These are phyloP conservation scores for Geosmithia morbida DNA, from an alignment of 2,329 filamentous ascomycete genomes.

Conservation along the genomic window DNA sequence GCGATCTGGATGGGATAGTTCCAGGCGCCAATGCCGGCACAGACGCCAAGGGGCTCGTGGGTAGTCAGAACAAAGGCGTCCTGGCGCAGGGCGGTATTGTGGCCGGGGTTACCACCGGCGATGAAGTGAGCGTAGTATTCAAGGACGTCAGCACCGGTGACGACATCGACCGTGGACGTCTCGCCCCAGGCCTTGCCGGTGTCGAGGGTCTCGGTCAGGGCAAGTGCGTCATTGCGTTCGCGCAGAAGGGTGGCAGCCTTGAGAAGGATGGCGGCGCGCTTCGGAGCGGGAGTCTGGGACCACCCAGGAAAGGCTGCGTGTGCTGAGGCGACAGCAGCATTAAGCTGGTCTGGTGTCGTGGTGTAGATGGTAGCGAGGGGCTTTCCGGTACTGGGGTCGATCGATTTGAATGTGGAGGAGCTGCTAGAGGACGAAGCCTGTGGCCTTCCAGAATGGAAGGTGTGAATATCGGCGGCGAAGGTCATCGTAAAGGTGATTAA, in stretches of 20 bases:
- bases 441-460: constrained; percentile 61
- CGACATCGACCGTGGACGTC: constrained; percentile 70
- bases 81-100: constrained; percentile 57
- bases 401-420: constrained; percentile 50
- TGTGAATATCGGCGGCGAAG: constrained; percentile 30
- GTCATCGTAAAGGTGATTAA: constrained; percentile 12
- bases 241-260: constrained; percentile 62
- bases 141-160: constrained; percentile 71
- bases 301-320: constrained; percentile 58
- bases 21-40: constrained; percentile 79
- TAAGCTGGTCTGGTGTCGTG: constrained; percentile 51
- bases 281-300: constrained; percentile 61
- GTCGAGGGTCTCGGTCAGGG: constrained; percentile 66
- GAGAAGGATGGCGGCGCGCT: constrained; percentile 64
- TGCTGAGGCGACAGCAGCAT: constrained; percentile 59
- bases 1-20: constrained; percentile 89
- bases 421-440: constrained; percentile 43
- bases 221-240: constrained; percentile 64
- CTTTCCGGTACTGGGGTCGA: constrained; percentile 59
- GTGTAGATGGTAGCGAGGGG: constrained; percentile 58
- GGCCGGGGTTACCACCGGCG: constrained; percentile 67
- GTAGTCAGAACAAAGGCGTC: constrained; percentile 74
- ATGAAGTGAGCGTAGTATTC: constrained; percentile 78
- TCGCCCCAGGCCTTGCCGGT: constrained; percentile 79
- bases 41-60: constrained; percentile 71